Percentiles rank a stretch among this genome's conserved stretches.
These are phyloP conservation scores for Epicoccum nigrum DNA, from an alignment of 2,329 filamentous ascomycete species.

Conservation along the genomic window DNA sequence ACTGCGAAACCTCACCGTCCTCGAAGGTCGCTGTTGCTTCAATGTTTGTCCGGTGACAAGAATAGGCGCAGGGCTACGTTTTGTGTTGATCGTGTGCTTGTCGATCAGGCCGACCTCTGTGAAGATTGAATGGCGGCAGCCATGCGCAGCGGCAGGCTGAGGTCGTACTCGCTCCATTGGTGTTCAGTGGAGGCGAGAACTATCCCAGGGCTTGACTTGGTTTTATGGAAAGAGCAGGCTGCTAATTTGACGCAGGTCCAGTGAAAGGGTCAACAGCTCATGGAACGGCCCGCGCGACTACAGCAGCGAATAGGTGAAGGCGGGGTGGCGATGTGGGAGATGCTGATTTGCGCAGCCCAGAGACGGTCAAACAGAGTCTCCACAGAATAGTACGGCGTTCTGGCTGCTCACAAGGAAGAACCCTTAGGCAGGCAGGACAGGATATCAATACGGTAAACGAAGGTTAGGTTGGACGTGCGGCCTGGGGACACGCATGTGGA, in stretches of 20 bases:
- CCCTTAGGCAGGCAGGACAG: constrained; percentile 8
- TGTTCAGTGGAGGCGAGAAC: constrained; percentile 5
- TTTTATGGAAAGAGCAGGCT: constrained; percentile 1
- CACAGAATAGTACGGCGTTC: constrained; percentile 13
- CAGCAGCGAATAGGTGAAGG: neutral
- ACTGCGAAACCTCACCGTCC: constrained; percentile 43
- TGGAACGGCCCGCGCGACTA: neutral
- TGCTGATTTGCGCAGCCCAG: constrained; percentile 12
- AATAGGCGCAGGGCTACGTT: constrained; percentile 39
- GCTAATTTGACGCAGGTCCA: constrained; percentile 2
- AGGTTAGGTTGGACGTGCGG: constrained; percentile 3
- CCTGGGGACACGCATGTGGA: constrained; percentile 12
- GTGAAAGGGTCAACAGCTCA: constrained; percentile 10
- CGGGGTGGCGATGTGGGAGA: constrained; percentile 10
- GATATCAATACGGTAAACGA: no score
- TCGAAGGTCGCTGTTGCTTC: constrained; percentile 33
- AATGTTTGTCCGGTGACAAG: constrained; percentile 24
- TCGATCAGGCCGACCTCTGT: constrained; percentile 47
- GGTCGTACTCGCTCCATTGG: constrained; percentile 39
- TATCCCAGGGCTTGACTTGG: neutral
- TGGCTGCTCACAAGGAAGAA: constrained; percentile 15
- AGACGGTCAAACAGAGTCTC: constrained; percentile 15
- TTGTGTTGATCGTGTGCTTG: constrained; percentile 36
- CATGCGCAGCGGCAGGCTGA: constrained; percentile 29
- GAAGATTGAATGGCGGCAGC: constrained; percentile 44